These are phyloP conservation scores for Acer campestre DNA, from an alignment of 345 rosid species.

Conservation along the genomic window DNA sequence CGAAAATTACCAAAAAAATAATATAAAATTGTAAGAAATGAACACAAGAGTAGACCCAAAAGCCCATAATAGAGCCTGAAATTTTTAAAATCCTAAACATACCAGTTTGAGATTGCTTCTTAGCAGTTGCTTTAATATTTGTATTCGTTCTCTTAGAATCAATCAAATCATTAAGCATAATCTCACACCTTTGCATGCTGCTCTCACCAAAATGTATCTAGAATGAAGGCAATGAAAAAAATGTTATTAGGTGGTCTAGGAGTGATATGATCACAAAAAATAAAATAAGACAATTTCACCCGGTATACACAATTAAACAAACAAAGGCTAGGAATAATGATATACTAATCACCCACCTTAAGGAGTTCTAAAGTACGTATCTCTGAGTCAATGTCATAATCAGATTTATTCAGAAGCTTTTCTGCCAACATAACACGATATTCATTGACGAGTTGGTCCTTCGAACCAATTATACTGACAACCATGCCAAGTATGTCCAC, in stretches of 20 bases:
- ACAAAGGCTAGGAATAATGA: not conserved
- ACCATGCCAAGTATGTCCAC: constrained; percentile 94
- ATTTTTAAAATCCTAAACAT: constrained; percentile 14
- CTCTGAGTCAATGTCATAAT: constrained; percentile 90
- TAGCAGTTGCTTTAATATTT: constrained; percentile 66
- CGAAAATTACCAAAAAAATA: constrained; percentile 1
- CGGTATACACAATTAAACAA: constrained; percentile 9
- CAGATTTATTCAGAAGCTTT: constrained; percentile 93
- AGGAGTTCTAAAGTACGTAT: constrained; percentile 97
- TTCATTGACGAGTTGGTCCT: constrained; percentile 92
- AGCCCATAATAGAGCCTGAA: constrained; percentile 14
- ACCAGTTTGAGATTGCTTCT: constrained; percentile 60
- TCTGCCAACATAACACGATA: constrained; percentile 96
- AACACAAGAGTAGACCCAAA: constrained; percentile 11
- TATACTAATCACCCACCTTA: constrained; percentile 52
- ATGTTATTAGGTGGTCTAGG: not conserved
- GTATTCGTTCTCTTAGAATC: constrained; percentile 95
- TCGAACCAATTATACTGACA: constrained; percentile 92
- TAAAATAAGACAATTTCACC: constrained; percentile 7
- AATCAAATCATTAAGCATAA: constrained; percentile 94
- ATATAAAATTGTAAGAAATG: not conserved
- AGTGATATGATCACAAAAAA: constrained; percentile 4
- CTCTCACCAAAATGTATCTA: constrained; percentile 98
- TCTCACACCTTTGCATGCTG: constrained; percentile 97
- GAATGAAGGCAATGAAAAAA: constrained; percentile 13